Base-by-base conservation (phyloP, 768 basidiomycete genomes). In the Leccinum arenicola region DNA sequence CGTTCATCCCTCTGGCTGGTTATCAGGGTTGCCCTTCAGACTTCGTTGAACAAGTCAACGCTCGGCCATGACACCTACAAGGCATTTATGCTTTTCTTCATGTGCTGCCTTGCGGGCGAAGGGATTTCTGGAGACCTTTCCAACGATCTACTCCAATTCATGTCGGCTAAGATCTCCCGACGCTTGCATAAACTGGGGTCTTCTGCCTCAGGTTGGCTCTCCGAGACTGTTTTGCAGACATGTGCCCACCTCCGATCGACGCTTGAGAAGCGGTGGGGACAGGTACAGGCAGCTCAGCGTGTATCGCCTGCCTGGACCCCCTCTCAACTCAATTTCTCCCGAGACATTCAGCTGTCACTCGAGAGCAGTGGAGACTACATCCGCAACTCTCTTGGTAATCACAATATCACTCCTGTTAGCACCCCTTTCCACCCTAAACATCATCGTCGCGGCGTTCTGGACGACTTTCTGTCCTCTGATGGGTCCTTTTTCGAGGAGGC, bases 1-100 rank as follows among this genome's bases (percentile, higher is more conserved):
- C 71, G 82, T 40, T 79, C 80, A 10, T 68, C 79, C 1, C 67
- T 80, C 11, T 84, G 82, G 81, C 75, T 82, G 8, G 63, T 80
- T n/a, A 65, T 80, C 40, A 78, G 80, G 8, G 77, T 82, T 1
- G 72, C 74, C 0, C 57, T 80, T 23, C 79, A 80, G 63, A 77
- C 72, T 0, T 71, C 75, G 0, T 66, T 74, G 31, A 55, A 52
- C 25, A 57, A 58, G 50, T 62, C 63, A 29, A 50, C 19, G 51
- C 17, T 56, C 11, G 68, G 62, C 6, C 19, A 31, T 10, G 36
- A 38, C 8, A 52, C 66, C 10, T 75, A 75, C 64, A 75, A 75
- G 29, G 29, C 45, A 1, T 75, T 75, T 56, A 71, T 73, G 52
- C 19, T 70, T 2, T 74, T 67, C 54, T 66, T 72, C 57, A 59